phyloP scores from a whole-genome alignment of 305 asterid species.

The Ajuga reptans region DNA sequence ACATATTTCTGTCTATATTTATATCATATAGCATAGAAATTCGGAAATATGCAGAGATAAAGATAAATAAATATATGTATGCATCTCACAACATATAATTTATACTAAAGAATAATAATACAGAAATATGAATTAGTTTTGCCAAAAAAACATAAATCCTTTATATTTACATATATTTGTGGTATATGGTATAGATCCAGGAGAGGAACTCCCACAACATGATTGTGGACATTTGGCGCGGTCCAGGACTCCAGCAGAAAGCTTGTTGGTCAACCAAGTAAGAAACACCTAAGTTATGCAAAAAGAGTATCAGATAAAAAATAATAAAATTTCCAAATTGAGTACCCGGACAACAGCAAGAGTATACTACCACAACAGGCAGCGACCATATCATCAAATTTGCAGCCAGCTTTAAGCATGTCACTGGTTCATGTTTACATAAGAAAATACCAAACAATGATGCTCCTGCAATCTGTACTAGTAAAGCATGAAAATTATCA shows the following conservation, averaged over 20 bases:
- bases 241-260: conserved; percentile 89
- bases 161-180: conserved; percentile 52
- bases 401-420: conserved; percentile 75
- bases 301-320: conserved; percentile 20
- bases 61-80: not conserved
- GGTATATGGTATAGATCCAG: conserved; percentile 33
- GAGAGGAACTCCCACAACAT: conserved; percentile 35
- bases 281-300: conserved; percentile 50
- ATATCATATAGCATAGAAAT: not conserved
- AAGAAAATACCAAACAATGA: conserved; percentile 78
- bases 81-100: not conserved
- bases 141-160: not conserved
- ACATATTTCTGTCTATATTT: not conserved
- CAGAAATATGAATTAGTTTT: not conserved
- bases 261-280: conserved; percentile 76
- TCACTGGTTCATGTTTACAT: conserved; percentile 65
- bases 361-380: conserved; percentile 60
- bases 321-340: not conserved
- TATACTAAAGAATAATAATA: not conserved
- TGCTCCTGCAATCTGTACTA: conserved; percentile 84
- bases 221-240: conserved; percentile 54
- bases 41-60: not conserved
- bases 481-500: conserved; percentile 15
- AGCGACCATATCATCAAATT: conserved; percentile 65
- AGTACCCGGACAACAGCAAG: conserved; percentile 13